A percentile compares a stretch with the other conserved stretches of the same genome.
Evolutionary conservation across 306 rosid species (phyloP).

Genomic region (Neltuma alba): DNA sequence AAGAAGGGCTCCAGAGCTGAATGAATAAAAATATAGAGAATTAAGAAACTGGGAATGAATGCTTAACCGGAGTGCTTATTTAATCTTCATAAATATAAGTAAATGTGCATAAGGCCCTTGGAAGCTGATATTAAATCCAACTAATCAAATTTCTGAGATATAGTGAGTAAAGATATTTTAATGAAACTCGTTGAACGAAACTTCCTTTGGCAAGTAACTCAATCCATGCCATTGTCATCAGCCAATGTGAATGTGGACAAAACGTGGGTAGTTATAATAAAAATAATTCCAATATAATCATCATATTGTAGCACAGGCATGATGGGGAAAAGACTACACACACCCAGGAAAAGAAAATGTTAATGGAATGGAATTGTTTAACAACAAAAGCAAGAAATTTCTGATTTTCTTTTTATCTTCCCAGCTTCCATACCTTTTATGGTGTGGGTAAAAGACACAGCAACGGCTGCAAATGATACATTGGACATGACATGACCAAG

Average conservation of each 20-base stretch:
- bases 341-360: not conserved
- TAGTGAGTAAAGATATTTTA: not conserved
- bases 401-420: not conserved
- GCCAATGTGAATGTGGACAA: not conserved
- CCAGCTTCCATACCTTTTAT: constrained; percentile 55
- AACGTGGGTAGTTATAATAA: not conserved
- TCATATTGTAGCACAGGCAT: not conserved
- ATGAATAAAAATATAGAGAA: constrained; percentile 2
- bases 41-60: not conserved
- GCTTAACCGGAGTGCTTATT: constrained; percentile 10
- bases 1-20: constrained; percentile 83
- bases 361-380: not conserved
- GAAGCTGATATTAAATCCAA: not conserved
- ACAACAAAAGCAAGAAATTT: not conserved
- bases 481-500: constrained; percentile 87
- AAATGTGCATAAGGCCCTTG: not conserved
- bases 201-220: not conserved
- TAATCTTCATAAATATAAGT: not conserved
- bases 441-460: constrained; percentile 80
- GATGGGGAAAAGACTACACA: not conserved
- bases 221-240: not conserved
- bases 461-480: constrained; percentile 85
- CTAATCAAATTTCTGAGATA: not conserved
- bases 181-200: not conserved
- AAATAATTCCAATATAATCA: not conserved